Conservation (phyloP, 305 asterid genomes). For the Lippia alba region DNA sequence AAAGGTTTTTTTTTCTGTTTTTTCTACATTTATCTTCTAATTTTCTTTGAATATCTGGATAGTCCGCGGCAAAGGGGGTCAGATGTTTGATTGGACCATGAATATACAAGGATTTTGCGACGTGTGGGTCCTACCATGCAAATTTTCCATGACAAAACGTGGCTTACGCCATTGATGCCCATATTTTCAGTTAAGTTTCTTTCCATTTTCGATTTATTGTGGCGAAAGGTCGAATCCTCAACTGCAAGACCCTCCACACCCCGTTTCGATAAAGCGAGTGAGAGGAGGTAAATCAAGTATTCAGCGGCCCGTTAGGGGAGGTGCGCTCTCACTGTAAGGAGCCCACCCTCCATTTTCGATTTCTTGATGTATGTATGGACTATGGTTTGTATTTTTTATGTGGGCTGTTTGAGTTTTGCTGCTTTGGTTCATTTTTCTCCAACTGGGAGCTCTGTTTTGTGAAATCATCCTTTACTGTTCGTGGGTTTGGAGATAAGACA, state of each 20-base stretch:
- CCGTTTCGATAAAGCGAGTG: no score
- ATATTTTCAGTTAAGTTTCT: constrained; percentile 26
- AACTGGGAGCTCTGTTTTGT: constrained; percentile 10
- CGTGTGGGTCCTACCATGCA: constrained; percentile 40
- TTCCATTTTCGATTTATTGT: constrained; percentile 4
- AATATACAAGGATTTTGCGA: constrained; percentile 31
- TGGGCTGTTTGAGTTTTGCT: constrained; percentile 12
- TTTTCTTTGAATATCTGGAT: background rate
- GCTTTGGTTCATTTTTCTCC: background rate
- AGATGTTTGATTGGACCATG: constrained; percentile 31
- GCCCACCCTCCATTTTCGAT: constrained; percentile 13
- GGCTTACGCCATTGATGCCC: constrained; percentile 48
- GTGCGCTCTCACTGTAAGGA: no score
- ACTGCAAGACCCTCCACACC: no score
- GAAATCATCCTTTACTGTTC: constrained; percentile 27
- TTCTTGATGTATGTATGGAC: constrained; percentile 5
- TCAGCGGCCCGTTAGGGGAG: no score
- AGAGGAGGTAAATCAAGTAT: no score
- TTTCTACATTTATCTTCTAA: background rate
- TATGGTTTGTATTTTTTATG: constrained; percentile 12
- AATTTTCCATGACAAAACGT: constrained; percentile 40
- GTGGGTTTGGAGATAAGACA: constrained; percentile 21
- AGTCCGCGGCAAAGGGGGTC: constrained; percentile 17
- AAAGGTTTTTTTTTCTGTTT: background rate
- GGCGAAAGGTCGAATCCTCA: no score